These are phyloP conservation scores for Ustilago cynodontis DNA, from an alignment of 1,284 basidiomycete genomes.

Conservation along the genomic window DNA sequence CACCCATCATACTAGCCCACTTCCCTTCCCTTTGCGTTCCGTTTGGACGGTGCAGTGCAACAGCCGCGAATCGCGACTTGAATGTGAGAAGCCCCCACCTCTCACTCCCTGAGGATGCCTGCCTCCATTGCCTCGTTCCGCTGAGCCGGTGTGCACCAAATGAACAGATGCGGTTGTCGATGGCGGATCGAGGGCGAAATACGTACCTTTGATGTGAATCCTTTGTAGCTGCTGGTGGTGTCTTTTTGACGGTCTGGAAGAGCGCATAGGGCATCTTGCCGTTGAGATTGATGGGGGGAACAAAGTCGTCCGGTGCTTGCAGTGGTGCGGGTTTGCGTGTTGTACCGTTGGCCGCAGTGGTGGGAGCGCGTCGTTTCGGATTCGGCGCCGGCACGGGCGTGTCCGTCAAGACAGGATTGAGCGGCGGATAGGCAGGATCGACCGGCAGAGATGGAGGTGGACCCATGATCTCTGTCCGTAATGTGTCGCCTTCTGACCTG, in stretches of 20 bases:
- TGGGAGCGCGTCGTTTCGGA: slow-evolving; percentile 22
- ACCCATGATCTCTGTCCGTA: slow-evolving; percentile 54
- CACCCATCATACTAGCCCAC: background rate
- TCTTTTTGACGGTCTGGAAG: slow-evolving; percentile 36
- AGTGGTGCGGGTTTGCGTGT: slow-evolving; percentile 13
- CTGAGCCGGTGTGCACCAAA: background rate
- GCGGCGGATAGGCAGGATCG: slow-evolving; percentile 45
- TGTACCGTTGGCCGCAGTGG: slow-evolving; percentile 17
- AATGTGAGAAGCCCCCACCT: background rate
- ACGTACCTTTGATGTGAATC: slow-evolving; percentile 32
- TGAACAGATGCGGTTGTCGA: background rate
- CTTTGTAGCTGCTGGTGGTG: background rate
- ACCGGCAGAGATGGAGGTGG: slow-evolving; percentile 45
- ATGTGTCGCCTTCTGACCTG: slow-evolving; percentile 13
- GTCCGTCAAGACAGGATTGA: slow-evolving; percentile 38
- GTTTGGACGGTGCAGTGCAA: background rate
- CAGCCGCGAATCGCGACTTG: background rate
- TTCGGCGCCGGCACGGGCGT: slow-evolving; percentile 5
- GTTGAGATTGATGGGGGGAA: slow-evolving; percentile 36
- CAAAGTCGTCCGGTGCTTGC: slow-evolving; percentile 28
- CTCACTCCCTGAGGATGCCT: background rate
- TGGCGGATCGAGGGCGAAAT: background rate
- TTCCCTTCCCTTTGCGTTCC: background rate
- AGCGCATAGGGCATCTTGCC: slow-evolving; percentile 54
- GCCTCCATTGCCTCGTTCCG: background rate